These are phyloP conservation scores for Acanthamoeba sp. DNA, from an alignment of 208 protist species.

Conservation along the genomic window DNA sequence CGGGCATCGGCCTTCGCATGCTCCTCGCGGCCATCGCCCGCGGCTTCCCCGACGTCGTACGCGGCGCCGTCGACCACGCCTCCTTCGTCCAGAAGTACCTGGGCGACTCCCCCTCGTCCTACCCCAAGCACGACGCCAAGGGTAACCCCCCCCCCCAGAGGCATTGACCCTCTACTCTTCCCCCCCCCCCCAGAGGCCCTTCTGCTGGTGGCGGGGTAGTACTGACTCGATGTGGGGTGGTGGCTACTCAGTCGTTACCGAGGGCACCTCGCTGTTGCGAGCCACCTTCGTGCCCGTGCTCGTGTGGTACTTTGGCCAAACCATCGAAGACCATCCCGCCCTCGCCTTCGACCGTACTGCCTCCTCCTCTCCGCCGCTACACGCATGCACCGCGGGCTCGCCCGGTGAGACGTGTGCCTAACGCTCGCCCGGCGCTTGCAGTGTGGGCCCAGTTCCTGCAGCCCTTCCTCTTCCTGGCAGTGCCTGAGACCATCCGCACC, in stretches of 20 bases:
- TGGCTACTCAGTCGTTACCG: neutral
- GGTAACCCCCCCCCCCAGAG: neutral
- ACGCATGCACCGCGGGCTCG: too few species aligned
- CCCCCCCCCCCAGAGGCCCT: too few species aligned
- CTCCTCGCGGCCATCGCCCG: neutral
- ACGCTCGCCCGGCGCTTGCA: neutral
- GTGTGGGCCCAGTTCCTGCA: constrained; percentile 24
- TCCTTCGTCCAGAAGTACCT: constrained; percentile 29
- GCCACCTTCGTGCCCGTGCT: neutral
- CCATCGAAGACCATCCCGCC: constrained; percentile 26
- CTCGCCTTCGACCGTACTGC: neutral
- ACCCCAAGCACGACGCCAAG: neutral
- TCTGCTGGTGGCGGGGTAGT: neutral
- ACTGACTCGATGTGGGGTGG: too few species aligned
- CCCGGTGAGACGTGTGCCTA: too few species aligned
- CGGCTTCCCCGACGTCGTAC: neutral
- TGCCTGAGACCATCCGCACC: neutral
- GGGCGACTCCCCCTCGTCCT: neutral
- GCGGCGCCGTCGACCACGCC: neutral
- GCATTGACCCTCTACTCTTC: too few species aligned
- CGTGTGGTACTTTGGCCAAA: constrained; percentile 56
- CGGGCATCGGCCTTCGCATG: constrained; percentile 50
- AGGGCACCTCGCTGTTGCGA: neutral
- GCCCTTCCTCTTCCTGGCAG: neutral
- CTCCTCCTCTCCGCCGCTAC: too few species aligned